Conservation (phyloP, 2,329 filamentous ascomycete species). For the Claviceps pazoutovae region DNA sequence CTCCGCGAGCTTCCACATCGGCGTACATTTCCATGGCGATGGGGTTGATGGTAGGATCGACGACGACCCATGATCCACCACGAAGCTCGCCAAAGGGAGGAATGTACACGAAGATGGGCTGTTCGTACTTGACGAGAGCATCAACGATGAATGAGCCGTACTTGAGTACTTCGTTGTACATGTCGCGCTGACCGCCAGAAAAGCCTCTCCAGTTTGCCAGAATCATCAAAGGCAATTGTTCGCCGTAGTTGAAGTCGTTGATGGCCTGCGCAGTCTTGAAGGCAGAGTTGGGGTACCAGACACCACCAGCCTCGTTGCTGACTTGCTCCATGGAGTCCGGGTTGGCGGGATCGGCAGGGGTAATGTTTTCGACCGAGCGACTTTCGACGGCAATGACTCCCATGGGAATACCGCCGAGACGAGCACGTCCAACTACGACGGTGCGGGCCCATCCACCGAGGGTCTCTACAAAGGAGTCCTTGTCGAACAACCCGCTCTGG, state of each 20-base stretch:
- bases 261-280: conserved; percentile 99
- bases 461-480: conserved; percentile 90
- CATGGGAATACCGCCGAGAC: conserved; percentile 91
- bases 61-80: conserved; percentile 98
- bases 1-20: conserved; percentile 84
- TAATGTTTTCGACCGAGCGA: conserved; percentile 90
- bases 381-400: conserved; percentile 97
- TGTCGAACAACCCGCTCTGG: conserved; percentile 86
- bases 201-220: conserved; percentile 99
- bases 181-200: conserved; percentile 97
- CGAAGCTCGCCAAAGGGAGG: conserved; percentile 91
- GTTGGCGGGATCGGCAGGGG: conserved; percentile 91
- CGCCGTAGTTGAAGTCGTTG: conserved; percentile 97
- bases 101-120: conserved; percentile 98
- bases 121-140: conserved; percentile 93
- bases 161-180: conserved; percentile 99
- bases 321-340: conserved; percentile 97
- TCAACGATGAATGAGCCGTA: conserved; percentile 99
- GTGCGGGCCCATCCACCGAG: conserved; percentile 95
- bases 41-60: conserved; percentile 96
- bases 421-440: conserved; percentile 90
- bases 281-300: conserved; percentile 99
- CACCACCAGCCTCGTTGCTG: conserved; percentile 86
- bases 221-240: conserved; percentile 97
- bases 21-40: conserved; percentile 99